These are phyloP conservation scores for Populus hybrid DNA, from an alignment of 441 rosid genomes.

Conservation along the genomic window DNA sequence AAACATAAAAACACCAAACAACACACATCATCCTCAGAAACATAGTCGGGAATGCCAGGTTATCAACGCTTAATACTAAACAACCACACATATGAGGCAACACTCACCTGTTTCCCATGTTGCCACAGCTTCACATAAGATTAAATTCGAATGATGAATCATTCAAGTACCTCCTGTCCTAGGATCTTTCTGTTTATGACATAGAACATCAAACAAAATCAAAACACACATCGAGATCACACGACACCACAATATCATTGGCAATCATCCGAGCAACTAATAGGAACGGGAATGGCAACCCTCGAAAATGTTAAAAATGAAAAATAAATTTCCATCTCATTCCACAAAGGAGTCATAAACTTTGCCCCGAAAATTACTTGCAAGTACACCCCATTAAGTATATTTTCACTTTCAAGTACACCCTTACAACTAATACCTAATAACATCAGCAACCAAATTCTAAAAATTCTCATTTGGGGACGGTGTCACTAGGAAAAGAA, in stretches of 20 bases:
- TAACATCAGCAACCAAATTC: not conserved
- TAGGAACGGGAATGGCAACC: not conserved
- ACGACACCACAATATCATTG: not conserved
- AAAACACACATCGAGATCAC: not conserved
- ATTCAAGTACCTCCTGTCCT: slow-evolving; percentile 80
- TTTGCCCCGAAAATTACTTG: not conserved
- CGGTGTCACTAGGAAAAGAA: too few species aligned
- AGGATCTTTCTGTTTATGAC: slow-evolving; percentile 69
- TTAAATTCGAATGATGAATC: slow-evolving; percentile 73
- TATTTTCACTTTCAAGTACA: not conserved
- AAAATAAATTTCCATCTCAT: too few species aligned
- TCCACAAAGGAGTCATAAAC: not conserved
- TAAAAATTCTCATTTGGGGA: too few species aligned
- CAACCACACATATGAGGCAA: slow-evolving; percentile 5
- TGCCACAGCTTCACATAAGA: slow-evolving; percentile 88
- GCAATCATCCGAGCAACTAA: not conserved
- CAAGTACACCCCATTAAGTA: not conserved
- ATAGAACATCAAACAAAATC: not conserved
- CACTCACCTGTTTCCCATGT: slow-evolving; percentile 90
- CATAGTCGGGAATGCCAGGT: too few species aligned
- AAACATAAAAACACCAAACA: not conserved
- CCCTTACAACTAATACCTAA: not conserved
- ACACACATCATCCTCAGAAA: not conserved
- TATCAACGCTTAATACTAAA: not conserved
- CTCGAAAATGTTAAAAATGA: not conserved